phyloP scores from a whole-genome alignment of 306 rosid species.

The Quercus engelmannii region DNA sequence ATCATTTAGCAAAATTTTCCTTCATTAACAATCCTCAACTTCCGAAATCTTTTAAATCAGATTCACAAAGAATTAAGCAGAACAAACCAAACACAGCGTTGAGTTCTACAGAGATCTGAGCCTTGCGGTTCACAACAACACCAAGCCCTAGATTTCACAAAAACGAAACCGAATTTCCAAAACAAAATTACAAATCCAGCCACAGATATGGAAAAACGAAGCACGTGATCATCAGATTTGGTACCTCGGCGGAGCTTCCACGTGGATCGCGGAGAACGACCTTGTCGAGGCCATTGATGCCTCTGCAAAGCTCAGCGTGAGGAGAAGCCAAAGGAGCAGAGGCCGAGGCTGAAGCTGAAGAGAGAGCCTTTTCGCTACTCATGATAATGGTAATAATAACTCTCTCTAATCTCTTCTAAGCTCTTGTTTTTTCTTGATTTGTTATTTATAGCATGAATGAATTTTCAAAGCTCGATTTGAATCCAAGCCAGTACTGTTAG shows the following conservation, averaged over 20 bases:
- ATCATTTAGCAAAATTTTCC: too few species aligned
- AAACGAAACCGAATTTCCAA: slow-evolving; percentile 3
- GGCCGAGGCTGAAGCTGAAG: background rate
- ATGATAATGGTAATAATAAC: background rate
- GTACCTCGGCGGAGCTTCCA: slow-evolving; percentile 64
- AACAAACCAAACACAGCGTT: too few species aligned
- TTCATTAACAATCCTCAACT: too few species aligned
- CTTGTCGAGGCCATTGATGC: slow-evolving; percentile 70
- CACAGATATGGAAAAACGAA: background rate
- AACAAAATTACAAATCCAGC: background rate
- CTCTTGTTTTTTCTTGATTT: background rate
- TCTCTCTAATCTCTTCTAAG: background rate
- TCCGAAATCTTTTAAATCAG: too few species aligned
- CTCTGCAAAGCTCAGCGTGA: slow-evolving; percentile 44
- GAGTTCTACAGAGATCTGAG: background rate
- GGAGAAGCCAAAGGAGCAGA: slow-evolving; percentile 11
- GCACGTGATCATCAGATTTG: background rate
- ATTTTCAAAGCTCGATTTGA: too few species aligned
- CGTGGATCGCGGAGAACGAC: slow-evolving; percentile 56
- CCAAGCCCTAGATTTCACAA: background rate
- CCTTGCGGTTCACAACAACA: background rate
- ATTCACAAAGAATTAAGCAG: background rate
- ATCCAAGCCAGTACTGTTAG: too few species aligned
- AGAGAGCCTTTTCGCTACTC: slow-evolving; percentile 40
- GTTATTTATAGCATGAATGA: background rate